Evolutionary conservation across 2,329 filamentous ascomycete species (phyloP).

Genomic region (Daldinia sp.): DNA sequence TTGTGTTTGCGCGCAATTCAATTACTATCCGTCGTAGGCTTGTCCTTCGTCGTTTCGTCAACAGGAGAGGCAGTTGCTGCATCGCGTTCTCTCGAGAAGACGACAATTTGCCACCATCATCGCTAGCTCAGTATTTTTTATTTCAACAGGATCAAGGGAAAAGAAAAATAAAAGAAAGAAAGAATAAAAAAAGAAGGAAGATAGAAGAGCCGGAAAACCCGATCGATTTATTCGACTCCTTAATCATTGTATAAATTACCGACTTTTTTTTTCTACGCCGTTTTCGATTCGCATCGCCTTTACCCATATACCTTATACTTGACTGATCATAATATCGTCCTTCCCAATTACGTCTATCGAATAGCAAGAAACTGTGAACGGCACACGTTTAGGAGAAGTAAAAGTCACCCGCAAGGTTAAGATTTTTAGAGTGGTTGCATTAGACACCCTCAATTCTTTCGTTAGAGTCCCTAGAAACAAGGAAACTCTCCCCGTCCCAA

Average conservation of each 20-base stretch:
- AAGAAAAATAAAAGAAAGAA: conserved; percentile 43
- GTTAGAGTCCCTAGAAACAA: conserved; percentile 24
- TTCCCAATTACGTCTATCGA: conserved; percentile 27
- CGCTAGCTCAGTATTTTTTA: conserved; percentile 32
- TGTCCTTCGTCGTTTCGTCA: conserved; percentile 41
- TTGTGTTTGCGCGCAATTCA: conserved; percentile 41
- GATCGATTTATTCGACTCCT: conserved; percentile 33
- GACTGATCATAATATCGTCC: conserved; percentile 40
- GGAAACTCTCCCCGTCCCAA: conserved; percentile 12
- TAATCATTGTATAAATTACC: conserved; percentile 50
- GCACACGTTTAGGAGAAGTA: conserved; percentile 17
- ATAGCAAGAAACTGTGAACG: conserved; percentile 21
- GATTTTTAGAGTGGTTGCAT: conserved; percentile 24
- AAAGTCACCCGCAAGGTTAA: conserved; percentile 1
- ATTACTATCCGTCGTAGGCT: conserved; percentile 42
- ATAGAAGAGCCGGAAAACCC: conserved; percentile 32
- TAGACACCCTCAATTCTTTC: conserved; percentile 21
- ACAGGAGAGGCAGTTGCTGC: conserved; percentile 35
- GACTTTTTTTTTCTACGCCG: conserved; percentile 32
- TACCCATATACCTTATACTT: conserved; percentile 39
- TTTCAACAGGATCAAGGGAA: conserved; percentile 37
- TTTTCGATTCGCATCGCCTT: conserved; percentile 43
- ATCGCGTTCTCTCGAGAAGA: conserved; percentile 46
- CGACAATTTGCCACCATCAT: conserved; percentile 37
- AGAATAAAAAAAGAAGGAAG: conserved; percentile 42